A percentile compares a stretch with the other conserved stretches of the same genome.
phyloP scores from a whole-genome alignment of 371 early-diverging fungal species.

The Syncephalastrum sp. region DNA sequence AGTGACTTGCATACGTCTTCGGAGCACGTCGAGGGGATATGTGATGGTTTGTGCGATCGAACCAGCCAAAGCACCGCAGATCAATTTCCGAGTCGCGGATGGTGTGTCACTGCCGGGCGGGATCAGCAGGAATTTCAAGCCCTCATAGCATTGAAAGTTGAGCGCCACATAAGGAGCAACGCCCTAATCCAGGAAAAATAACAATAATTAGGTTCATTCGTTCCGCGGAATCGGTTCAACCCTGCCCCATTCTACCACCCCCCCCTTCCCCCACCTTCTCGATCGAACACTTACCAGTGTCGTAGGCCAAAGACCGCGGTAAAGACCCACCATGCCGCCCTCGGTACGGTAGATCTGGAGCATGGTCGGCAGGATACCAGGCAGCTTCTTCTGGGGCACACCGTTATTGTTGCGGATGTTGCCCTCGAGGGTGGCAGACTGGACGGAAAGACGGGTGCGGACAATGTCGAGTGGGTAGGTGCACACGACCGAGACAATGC shows the following conservation, averaged over 20 bases:
- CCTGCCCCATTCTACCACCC: too few species aligned
- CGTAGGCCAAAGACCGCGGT: conserved; percentile 82
- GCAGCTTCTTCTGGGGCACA: conserved; percentile 42
- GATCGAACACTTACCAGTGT: conserved; percentile 56
- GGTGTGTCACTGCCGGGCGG: conserved; percentile 63
- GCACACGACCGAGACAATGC: conserved; percentile 77
- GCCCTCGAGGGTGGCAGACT: conserved; percentile 53
- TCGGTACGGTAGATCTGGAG: conserved; percentile 69
- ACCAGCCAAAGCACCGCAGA: conserved; percentile 90
- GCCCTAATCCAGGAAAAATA: conserved; percentile 42
- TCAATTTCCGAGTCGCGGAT: conserved; percentile 63
- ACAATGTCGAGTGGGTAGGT: conserved; percentile 91
- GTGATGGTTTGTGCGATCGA: conserved; percentile 88
- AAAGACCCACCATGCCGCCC: conserved; percentile 81
- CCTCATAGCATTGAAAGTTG: conserved; percentile 85
- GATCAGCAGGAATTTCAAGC: conserved; percentile 69
- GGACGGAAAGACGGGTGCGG: conserved; percentile 81
- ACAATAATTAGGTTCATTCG: too few species aligned
- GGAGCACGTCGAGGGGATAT: conserved; percentile 88
- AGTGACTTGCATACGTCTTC: conserved; percentile 87
- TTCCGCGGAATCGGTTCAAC: not conserved
- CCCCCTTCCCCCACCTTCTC: not conserved
- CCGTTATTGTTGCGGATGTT: conserved; percentile 13
- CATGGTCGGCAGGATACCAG: conserved; percentile 72
- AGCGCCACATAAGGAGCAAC: conserved; percentile 87